Percentiles rank a stretch among this genome's conserved stretches.
phyloP scores from a whole-genome alignment of 176 grass and related monocot species.

The Puya raimondii region DNA sequence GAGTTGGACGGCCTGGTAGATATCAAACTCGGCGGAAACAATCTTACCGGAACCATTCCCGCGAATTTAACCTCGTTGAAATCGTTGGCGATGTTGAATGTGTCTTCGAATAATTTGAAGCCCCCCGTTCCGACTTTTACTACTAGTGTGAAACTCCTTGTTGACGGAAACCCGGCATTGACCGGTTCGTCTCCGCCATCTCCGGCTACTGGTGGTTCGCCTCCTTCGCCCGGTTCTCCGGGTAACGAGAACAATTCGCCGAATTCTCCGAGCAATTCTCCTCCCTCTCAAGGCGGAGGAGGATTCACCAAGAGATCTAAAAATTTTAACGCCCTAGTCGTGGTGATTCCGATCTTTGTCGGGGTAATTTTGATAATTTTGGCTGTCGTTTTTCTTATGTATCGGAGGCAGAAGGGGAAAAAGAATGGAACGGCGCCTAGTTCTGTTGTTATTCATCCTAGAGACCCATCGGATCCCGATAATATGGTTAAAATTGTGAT shows the following conservation, averaged over 20 bases:
- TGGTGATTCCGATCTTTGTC: slow-evolving; percentile 31
- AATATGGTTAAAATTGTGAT: slow-evolving; percentile 59
- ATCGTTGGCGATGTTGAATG: slow-evolving; percentile 42
- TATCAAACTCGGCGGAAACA: slow-evolving; percentile 42
- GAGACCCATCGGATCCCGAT: slow-evolving; percentile 32
- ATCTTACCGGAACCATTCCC: slow-evolving; percentile 58
- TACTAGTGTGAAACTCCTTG: slow-evolving; percentile 23
- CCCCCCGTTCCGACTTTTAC: slow-evolving; percentile 55
- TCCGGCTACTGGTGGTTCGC: not conserved
- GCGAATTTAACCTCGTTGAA: slow-evolving; percentile 35
- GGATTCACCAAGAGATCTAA: slow-evolving; percentile 7
- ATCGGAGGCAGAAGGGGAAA: slow-evolving; percentile 26
- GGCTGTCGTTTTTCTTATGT: slow-evolving; percentile 12
- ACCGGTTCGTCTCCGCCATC: slow-evolving; percentile 3
- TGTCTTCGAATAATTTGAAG: slow-evolving; percentile 52
- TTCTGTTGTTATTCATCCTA: slow-evolving; percentile 55
- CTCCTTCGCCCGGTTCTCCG: not conserved
- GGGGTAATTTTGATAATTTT: slow-evolving; percentile 16
- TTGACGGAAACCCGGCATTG: slow-evolving; percentile 32
- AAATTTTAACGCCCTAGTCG: slow-evolving; percentile 20
- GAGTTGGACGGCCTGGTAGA: slow-evolving; percentile 37
- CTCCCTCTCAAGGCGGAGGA: not conserved
- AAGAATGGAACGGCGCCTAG: slow-evolving; percentile 5
- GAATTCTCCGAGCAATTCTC: not conserved
- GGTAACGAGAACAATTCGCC: not conserved